A percentile compares a stretch with the other conserved stretches of the same genome.
Conservation (phyloP, 495 filamentous ascomycete genomes). For the Aspergillus biplanus region DNA sequence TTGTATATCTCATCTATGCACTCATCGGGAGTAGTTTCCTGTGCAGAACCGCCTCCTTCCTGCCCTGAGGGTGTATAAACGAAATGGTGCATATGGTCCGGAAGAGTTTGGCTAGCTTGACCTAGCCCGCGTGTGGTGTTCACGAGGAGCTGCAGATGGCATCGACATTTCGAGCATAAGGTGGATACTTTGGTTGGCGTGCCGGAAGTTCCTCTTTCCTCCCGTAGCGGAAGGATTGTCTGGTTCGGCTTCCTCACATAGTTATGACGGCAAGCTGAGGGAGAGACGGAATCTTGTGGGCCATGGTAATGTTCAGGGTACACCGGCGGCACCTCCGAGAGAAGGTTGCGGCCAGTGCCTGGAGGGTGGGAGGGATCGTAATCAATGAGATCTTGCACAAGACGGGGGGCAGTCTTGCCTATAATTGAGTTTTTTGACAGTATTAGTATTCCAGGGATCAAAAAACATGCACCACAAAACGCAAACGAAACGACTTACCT, state of each 20-base stretch:
- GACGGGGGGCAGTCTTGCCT: slow-evolving; percentile 67
- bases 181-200: slow-evolving; percentile 55
- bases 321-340: slow-evolving; percentile 55
- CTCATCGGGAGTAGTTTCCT: slow-evolving; percentile 37
- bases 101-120: slow-evolving; percentile 17
- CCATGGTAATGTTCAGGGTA: slow-evolving; percentile 37
- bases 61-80: slow-evolving; percentile 44
- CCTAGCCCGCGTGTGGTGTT: slow-evolving; percentile 38
- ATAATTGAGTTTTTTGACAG: slow-evolving; percentile 11
- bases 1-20: slow-evolving; percentile 44
- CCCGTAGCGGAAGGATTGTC: slow-evolving; percentile 45
- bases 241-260: slow-evolving; percentile 59
- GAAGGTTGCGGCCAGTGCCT: slow-evolving; percentile 53
- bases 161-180: slow-evolving; percentile 59
- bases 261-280: slow-evolving; percentile 55
- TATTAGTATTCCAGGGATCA: neutral
- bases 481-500: slow-evolving; percentile 33
- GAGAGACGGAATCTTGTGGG: slow-evolving; percentile 38
- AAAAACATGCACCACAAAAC: neutral
- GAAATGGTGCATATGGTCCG: slow-evolving; percentile 52
- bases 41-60: slow-evolving; percentile 25
- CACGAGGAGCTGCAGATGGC: slow-evolving; percentile 56
- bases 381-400: slow-evolving; percentile 58
- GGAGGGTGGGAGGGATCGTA: slow-evolving; percentile 59
- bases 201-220: slow-evolving; percentile 38